These are phyloP conservation scores for Kurtzmaniella fragi DNA, from an alignment of 805 yeast genomes.

Conservation along the genomic window DNA sequence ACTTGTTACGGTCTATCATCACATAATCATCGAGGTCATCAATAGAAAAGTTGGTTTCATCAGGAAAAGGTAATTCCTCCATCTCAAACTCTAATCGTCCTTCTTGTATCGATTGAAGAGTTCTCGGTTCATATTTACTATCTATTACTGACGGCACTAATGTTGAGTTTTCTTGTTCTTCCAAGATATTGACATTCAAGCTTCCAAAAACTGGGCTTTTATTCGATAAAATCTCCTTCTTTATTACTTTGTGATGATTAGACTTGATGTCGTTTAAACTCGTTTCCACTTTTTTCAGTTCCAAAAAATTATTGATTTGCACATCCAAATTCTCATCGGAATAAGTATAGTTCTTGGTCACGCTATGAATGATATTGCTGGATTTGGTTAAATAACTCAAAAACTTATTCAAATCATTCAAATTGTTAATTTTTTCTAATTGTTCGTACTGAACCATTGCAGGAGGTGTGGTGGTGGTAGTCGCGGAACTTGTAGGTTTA, in stretches of 20 bases:
- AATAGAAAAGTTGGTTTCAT: background rate
- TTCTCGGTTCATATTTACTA: background rate
- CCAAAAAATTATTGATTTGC: conserved; percentile 20
- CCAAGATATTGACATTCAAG: too few species aligned
- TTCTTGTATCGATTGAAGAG: background rate
- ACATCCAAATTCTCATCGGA: conserved; percentile 13
- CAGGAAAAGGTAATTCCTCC: background rate
- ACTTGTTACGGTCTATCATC: background rate
- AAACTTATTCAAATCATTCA: conserved; percentile 37
- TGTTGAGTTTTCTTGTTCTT: background rate
- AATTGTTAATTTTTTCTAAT: conserved; percentile 33
- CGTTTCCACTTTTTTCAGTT: conserved; percentile 11
- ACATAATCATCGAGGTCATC: conserved; percentile 3
- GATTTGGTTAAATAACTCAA: conserved; percentile 32
- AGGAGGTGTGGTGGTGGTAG: background rate
- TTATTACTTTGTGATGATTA: background rate
- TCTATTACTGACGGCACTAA: background rate
- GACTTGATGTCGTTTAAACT: conserved; percentile 2
- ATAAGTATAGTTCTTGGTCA: conserved; percentile 23
- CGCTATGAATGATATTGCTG: conserved; percentile 34
- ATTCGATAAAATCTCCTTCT: background rate
- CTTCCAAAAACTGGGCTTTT: background rate
- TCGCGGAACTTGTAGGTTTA: background rate
- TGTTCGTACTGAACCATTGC: conserved; percentile 20
- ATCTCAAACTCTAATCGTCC: background rate